phyloP scores from a whole-genome alignment of 371 early-diverging fungal species.

The Mortierella sp. region DNA sequence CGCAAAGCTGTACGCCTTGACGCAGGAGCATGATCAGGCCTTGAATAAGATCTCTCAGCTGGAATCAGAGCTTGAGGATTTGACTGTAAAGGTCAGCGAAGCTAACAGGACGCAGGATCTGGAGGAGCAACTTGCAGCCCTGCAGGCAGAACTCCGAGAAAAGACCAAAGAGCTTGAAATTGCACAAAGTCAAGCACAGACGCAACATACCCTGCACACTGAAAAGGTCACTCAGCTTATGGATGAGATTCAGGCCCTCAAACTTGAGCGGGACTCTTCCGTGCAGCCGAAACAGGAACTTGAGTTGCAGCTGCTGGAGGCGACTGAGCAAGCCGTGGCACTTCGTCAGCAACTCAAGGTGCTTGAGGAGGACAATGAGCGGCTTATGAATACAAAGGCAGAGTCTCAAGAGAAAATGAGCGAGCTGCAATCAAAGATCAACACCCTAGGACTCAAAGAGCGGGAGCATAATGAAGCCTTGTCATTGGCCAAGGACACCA shows the following conservation, averaged over 20 bases:
- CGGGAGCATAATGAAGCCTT: constrained; percentile 61
- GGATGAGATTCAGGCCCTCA: constrained; percentile 26
- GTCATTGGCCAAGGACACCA: constrained; percentile 59
- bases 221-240: constrained; percentile 35
- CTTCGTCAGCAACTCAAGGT: constrained; percentile 19
- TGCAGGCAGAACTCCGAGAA: constrained; percentile 31
- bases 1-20: constrained; percentile 13
- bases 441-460: constrained; percentile 46
- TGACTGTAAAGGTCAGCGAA: constrained; percentile 1
- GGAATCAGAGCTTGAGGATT: constrained; percentile 8
- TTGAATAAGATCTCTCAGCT: constrained; percentile 1
- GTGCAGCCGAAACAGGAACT: constrained; percentile 49
- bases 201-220: constrained; percentile 31
- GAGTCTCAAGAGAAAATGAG: constrained; percentile 53
- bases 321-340: constrained; percentile 10
- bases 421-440: constrained; percentile 49
- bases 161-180: constrained; percentile 17
- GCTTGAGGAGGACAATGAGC: constrained; percentile 22
- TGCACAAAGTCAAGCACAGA: constrained; percentile 52
- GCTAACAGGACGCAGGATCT: constrained; percentile 7
- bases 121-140: constrained; percentile 27
- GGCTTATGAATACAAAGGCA: constrained; percentile 41
- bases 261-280: constrained; percentile 52
- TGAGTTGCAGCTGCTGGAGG: constrained; percentile 21
- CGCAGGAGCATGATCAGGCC: constrained; percentile 45